Base-by-base conservation (phyloP, 192 early-diverging fungal species). In the Backusella morwellensis region DNA sequence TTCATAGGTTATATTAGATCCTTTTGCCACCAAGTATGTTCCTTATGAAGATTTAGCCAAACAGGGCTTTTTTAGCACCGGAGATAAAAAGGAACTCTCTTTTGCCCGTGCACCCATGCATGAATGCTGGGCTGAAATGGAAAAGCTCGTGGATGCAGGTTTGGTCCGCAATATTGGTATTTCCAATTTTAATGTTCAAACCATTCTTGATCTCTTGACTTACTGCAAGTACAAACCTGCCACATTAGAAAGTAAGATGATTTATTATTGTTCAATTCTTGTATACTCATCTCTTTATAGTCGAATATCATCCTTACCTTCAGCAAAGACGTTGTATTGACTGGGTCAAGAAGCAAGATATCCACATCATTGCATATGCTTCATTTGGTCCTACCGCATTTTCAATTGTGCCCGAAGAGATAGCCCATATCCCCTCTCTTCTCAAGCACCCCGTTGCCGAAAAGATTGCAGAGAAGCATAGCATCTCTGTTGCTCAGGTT, bases 251-350 rank as follows among this genome's bases (percentile, higher is more conserved):
- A 34, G 78, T 80, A 80, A 36, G 35, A 32, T 32, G 15, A 1
- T 23, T 52, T n/a, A 5, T 56, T 12, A 0, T 56, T 21, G 5
- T 23, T 54, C 6, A n/a, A 8, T 54, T 50, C 1, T 40, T 68
- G 12, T 69, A 35, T 35, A 35, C 34, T 35, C 35, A 44, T 36
- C 19, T 21, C 36, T 34, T 3, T 54, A 7, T 40, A 80, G 82
- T 95, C 40, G 94, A 96, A 79, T 76, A 90, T 29, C 91, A 93
- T 78, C 92, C 92, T 38, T 95, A 92, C 75, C 85, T 93, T 29
- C 91, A 88, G 26, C 92, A 95, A 75, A 79, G 74, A 19, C 84
- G 79, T 3, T 81, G 94, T 4, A 74, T 95, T 68, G 86, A 88
- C n/a, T 95, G 86, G 69, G 84, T 78, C 8, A 71, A 86, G 63